Base-by-base conservation (phyloP, 2,329 filamentous ascomycete genomes). In the Aspergillus japonicus region DNA sequence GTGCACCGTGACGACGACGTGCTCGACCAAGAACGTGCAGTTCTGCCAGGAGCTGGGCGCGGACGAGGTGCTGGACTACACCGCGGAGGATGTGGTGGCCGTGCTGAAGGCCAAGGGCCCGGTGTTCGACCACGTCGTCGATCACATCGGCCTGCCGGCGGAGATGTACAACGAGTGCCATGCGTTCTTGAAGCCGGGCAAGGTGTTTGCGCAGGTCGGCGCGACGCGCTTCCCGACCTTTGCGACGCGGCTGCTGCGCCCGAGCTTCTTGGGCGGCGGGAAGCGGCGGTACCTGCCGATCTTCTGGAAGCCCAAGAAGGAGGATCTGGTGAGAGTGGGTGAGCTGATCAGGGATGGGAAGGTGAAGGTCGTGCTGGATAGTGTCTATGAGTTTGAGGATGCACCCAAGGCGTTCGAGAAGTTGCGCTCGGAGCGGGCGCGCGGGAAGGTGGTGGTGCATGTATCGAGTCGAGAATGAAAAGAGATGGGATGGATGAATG, bases 21-120 rank as follows among this genome's bases (percentile, higher is more conserved):
- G 87, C 67, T 89, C 86, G 10, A 78, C 75, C 0, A 70, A 71
- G 5, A 90, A 89, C 69, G 76, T 81, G 0, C 80, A 83, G 49
- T 70, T 89, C 2, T 86, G 84, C 68, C 80, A 80, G 61, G 73
- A 74, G 2, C 72, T 90, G 1, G 87, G 87, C 0, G 87, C 87
- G 6, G 85, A 89, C 64, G 83, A 86, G 60, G 81, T 88, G 31
- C 78, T 89, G 50, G 84, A 89, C 66, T 89, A 89, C 69, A 82
- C 80, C 19, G 72, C 74, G 0, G 69, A 74, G 31, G 74, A 87
- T 68, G 71, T 88, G 2, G 66, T 80, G 4, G 73, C 76, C 24
- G 70, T 69, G 3, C 71, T 89, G 7, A 79, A 78, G 60, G 70
- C 74, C 0, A 79, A 79, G 42, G 82, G 83, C 0, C 75, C 74